phyloP scores from a whole-genome alignment of 83 land plant genomes.

The Picea abies region DNA sequence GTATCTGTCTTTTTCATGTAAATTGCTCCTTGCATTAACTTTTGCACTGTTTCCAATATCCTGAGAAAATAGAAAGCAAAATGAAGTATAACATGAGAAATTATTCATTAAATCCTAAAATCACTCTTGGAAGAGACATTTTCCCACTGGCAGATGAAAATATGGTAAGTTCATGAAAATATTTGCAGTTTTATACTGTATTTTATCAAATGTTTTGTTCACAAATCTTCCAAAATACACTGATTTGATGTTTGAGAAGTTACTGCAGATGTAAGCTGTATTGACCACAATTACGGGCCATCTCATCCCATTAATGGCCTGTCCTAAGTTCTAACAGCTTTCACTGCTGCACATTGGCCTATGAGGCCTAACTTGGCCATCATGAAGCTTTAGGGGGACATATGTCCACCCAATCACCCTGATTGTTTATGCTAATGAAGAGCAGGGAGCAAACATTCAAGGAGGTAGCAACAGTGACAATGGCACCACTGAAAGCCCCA shows the following conservation, averaged over 20 bases:
- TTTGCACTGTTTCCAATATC: slow-evolving; percentile 45
- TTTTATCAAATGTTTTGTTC: not conserved
- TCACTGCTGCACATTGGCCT: not conserved
- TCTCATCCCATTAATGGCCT: not conserved
- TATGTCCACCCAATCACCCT: too few relatives aligned
- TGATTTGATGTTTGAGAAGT: too few relatives aligned
- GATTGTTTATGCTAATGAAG: too few relatives aligned
- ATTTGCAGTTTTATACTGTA: too few relatives aligned
- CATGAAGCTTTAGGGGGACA: too few relatives aligned
- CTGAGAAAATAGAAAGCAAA: slow-evolving; percentile 22
- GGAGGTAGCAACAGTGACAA: too few relatives aligned
- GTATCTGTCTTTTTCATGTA: slow-evolving; percentile 64
- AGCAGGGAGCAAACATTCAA: too few relatives aligned
- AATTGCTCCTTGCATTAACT: slow-evolving; percentile 66
- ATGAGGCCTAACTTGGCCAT: too few relatives aligned
- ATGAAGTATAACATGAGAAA: not conserved
- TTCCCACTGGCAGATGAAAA: not conserved
- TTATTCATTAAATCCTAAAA: not conserved
- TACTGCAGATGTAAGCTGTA: not conserved
- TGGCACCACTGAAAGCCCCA: too few relatives aligned
- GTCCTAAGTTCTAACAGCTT: not conserved
- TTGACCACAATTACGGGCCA: not conserved
- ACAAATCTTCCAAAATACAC: not conserved
- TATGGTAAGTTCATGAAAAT: slow-evolving; percentile 4
- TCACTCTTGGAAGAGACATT: not conserved